These are phyloP conservation scores for Athelia sp. DNA, from an alignment of 1,284 basidiomycete genomes.

Conservation along the genomic window DNA sequence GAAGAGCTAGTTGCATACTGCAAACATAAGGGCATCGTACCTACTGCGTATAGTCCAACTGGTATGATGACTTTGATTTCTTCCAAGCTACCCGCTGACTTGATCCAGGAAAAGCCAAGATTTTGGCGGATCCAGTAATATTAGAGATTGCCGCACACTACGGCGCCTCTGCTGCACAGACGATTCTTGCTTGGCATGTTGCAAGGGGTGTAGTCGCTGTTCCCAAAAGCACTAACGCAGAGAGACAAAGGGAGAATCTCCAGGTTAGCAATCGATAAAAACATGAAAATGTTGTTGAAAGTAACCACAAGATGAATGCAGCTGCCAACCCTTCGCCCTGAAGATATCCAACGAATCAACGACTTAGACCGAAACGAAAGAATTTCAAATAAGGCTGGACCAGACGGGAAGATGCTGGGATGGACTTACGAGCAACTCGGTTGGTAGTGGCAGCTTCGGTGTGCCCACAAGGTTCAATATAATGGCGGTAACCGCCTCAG, in stretches of 20 bases:
- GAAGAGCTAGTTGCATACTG: conserved; percentile 27
- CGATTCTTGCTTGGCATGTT: conserved; percentile 42
- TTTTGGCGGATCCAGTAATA: conserved; percentile 35
- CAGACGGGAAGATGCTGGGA: not conserved
- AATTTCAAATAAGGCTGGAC: not conserved
- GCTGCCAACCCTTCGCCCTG: not conserved
- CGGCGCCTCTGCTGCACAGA: conserved; percentile 32
- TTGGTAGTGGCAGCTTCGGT: too few species aligned
- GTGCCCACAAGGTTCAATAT: too few species aligned
- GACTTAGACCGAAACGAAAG: not conserved
- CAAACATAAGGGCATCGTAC: conserved; percentile 24
- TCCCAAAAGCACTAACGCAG: conserved; percentile 36
- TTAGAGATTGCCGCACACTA: conserved; percentile 38
- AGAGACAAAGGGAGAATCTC: conserved; percentile 39
- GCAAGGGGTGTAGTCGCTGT: conserved; percentile 32
- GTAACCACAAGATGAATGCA: too few species aligned
- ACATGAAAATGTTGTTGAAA: too few species aligned
- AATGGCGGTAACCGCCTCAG: too few species aligned
- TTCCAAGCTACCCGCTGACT: not conserved
- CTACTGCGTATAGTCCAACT: conserved; percentile 31
- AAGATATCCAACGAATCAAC: not conserved
- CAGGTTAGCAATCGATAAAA: conserved; percentile 22
- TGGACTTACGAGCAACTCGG: not conserved
- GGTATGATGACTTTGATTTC: conserved; percentile 13
- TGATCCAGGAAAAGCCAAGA: conserved; percentile 29